These are phyloP conservation scores for Neurospora tetraspora DNA, from an alignment of 495 filamentous ascomycete species.

Conservation along the genomic window DNA sequence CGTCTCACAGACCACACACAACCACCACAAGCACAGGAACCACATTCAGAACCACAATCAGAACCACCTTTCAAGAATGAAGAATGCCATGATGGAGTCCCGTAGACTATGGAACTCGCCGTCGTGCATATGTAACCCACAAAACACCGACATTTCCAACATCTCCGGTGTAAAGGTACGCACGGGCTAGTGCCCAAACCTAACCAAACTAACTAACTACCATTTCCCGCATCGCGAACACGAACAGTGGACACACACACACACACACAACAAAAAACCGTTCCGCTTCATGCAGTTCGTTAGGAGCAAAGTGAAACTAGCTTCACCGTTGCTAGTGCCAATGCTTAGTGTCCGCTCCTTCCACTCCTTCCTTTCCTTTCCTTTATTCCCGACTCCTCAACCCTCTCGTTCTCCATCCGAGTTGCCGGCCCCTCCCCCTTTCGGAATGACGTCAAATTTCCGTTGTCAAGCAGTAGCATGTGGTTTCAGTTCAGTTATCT, in stretches of 20 bases:
- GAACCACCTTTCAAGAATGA: not conserved
- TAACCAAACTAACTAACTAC: not conserved
- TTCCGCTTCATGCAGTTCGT: not conserved
- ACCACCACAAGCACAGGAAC: not conserved
- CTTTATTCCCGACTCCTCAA: not conserved
- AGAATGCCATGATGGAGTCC: not conserved
- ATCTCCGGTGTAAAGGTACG: not conserved
- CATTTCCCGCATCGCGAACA: not conserved
- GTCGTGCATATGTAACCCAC: not conserved
- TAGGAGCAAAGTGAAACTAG: not conserved
- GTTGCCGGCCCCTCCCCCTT: not conserved
- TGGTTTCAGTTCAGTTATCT: not conserved
- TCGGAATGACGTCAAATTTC: not conserved
- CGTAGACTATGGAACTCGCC: not conserved
- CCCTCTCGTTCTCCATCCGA: not conserved
- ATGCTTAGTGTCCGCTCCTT: not conserved
- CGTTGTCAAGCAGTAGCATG: not conserved
- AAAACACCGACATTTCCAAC: not conserved
- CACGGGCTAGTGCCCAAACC: not conserved
- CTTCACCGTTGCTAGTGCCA: not conserved
- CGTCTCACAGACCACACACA: not conserved
- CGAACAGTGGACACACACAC: not conserved
- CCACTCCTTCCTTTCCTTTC: not conserved
- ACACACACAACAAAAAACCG: not conserved
- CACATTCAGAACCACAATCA: not conserved